Percentiles rank a stretch among this genome's conserved stretches.
Evolutionary conservation across 805 yeast species (phyloP).

Genomic region (Komagataella mondaviorum): DNA sequence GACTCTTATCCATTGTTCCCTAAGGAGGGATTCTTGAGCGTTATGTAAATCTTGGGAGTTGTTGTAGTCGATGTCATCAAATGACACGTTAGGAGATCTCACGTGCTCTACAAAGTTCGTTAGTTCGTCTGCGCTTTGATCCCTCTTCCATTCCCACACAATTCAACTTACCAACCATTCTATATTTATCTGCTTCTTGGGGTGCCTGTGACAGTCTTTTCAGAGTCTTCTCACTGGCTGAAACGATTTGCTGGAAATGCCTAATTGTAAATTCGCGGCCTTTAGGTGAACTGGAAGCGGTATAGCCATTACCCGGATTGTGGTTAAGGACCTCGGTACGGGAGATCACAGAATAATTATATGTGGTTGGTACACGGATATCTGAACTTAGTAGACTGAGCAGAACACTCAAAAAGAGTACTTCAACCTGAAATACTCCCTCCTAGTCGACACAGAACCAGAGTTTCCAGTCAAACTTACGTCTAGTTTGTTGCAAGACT

Average conservation of each 20-base stretch:
- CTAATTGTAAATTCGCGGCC: background rate
- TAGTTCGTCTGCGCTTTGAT: background rate
- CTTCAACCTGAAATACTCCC: background rate
- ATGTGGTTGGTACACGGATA: background rate
- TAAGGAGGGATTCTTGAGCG: conserved; percentile 67
- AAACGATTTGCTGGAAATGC: background rate
- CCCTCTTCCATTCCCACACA: background rate
- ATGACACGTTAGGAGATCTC: conserved; percentile 58
- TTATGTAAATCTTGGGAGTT: conserved; percentile 45
- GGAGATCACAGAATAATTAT: background rate
- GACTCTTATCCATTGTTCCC: conserved; percentile 70
- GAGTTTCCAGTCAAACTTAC: background rate
- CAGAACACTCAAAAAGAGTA: background rate
- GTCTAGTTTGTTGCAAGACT: background rate
- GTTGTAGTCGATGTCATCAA: conserved; percentile 70
- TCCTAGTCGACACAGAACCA: background rate
- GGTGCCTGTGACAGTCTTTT: conserved; percentile 13
- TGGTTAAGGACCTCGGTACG: too few relatives aligned
- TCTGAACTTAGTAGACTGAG: background rate
- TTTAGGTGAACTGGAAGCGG: background rate
- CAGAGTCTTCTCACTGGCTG: background rate
- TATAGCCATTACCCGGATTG: background rate
- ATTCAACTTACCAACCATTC: background rate
- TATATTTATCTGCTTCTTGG: background rate
- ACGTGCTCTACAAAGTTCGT: background rate